Evolutionary conservation across 2,329 filamentous ascomycete genomes (phyloP).

Genomic region (Stachybotrys chlorohalonatus): DNA sequence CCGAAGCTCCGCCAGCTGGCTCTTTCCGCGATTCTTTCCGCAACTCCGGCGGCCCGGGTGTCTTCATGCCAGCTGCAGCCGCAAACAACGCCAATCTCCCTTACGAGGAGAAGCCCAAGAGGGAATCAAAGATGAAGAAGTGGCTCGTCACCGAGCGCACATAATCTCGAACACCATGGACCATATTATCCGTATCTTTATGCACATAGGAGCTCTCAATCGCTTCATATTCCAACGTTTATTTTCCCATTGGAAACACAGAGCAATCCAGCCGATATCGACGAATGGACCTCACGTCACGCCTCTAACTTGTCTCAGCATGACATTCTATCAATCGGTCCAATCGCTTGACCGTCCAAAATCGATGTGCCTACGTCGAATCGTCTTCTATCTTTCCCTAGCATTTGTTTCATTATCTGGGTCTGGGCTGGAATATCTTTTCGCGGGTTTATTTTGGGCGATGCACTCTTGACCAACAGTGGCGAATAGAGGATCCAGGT

Average conservation of each 20-base stretch:
- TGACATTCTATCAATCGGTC: background rate
- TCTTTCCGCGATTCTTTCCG: slow-evolving; percentile 8
- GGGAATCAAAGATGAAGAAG: slow-evolving; percentile 31
- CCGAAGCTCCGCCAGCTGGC: slow-evolving; percentile 13
- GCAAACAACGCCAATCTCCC: slow-evolving; percentile 10
- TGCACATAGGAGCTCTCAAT: background rate
- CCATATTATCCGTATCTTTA: background rate
- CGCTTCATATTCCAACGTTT: background rate
- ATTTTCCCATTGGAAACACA: no score
- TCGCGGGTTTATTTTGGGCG: background rate
- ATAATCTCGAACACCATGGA: slow-evolving; percentile 13
- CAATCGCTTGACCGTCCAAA: background rate
- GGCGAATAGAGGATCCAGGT: no score
- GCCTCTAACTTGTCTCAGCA: background rate
- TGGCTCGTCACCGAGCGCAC: slow-evolving; percentile 36
- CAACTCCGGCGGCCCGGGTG: slow-evolving; percentile 13
- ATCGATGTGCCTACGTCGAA: background rate
- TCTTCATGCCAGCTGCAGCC: slow-evolving; percentile 11
- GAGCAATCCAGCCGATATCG: background rate
- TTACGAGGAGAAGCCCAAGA: slow-evolving; percentile 24
- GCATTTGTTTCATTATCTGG: background rate
- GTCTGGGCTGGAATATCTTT: background rate
- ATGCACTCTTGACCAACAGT: background rate
- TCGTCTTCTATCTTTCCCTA: background rate
- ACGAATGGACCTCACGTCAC: background rate